Evolutionary conservation across 1,139 yeast genomes (phyloP).

Genomic region (Zygoascus sp.): DNA sequence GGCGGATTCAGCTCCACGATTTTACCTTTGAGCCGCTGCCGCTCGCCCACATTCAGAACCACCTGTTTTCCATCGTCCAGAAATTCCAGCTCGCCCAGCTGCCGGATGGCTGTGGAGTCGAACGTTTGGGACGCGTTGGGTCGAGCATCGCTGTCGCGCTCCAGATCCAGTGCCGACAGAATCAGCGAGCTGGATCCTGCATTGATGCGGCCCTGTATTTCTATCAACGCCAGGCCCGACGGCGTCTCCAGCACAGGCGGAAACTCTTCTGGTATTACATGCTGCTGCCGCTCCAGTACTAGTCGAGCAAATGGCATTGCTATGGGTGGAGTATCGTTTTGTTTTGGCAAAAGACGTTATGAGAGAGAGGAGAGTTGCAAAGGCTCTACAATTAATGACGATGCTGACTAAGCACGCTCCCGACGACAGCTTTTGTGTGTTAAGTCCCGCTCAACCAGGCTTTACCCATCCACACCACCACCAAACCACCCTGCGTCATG

Average conservation of each 20-base stretch:
- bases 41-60: conserved; percentile 31
- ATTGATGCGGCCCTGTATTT: conserved; percentile 34
- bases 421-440: no score
- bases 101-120: conserved; percentile 12
- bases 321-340: no score
- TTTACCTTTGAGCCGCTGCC: conserved; percentile 35
- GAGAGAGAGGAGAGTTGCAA: no score
- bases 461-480: no score
- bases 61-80: conserved; percentile 28
- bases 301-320: conserved; percentile 11
- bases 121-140: conserved; percentile 11
- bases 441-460: no score
- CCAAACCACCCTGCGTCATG: no score
- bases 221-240: conserved; percentile 32
- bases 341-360: no score
- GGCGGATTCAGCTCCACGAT: conserved; percentile 34
- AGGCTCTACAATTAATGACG: no score
- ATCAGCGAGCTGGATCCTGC: conserved; percentile 27
- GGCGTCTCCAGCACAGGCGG: conserved; percentile 31
- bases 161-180: conserved; percentile 20
- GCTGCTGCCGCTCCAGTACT: not conserved
- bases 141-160: conserved; percentile 15
- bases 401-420: conserved; percentile 1
- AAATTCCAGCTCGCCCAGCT: conserved; percentile 27
- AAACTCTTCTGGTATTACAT: conserved; percentile 13